These are phyloP conservation scores for Paraphoma chrysanthemicola DNA, from an alignment of 2,329 filamentous ascomycete genomes.

Conservation along the genomic window DNA sequence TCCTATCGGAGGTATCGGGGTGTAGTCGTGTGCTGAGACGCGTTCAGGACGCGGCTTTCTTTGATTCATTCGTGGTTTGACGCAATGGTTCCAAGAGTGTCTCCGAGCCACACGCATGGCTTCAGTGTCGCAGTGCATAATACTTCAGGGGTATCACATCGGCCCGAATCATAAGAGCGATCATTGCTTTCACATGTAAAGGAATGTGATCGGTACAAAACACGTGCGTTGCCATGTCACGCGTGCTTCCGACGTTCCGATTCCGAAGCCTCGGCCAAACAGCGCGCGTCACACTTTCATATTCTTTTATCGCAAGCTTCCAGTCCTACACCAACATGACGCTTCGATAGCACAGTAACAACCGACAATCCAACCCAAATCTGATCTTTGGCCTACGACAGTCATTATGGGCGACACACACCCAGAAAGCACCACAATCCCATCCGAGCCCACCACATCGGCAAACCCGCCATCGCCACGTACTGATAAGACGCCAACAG, in stretches of 20 bases:
- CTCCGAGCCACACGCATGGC: too few relatives aligned
- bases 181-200: background rate
- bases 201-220: background rate
- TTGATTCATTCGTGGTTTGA: background rate
- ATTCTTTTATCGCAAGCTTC: background rate
- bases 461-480: slow-evolving; percentile 5
- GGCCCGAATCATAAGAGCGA: background rate
- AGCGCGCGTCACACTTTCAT: background rate
- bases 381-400: background rate
- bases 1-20: too few relatives aligned
- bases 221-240: background rate
- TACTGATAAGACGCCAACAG: slow-evolving; percentile 14
- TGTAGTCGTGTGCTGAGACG: too few relatives aligned
- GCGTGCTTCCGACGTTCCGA: background rate
- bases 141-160: too few relatives aligned
- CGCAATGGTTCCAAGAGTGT: too few relatives aligned
- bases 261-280: slow-evolving; percentile 6
- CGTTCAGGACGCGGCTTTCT: background rate
- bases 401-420: slow-evolving; percentile 24
- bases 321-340: background rate
- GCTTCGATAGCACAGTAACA: background rate
- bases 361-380: background rate
- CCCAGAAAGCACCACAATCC: slow-evolving; percentile 29
- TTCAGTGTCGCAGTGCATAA: too few relatives aligned
- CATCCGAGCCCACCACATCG: slow-evolving; percentile 14